Conservation (phyloP, 1,139 yeast genomes). For the Yamadazyma oceani region DNA sequence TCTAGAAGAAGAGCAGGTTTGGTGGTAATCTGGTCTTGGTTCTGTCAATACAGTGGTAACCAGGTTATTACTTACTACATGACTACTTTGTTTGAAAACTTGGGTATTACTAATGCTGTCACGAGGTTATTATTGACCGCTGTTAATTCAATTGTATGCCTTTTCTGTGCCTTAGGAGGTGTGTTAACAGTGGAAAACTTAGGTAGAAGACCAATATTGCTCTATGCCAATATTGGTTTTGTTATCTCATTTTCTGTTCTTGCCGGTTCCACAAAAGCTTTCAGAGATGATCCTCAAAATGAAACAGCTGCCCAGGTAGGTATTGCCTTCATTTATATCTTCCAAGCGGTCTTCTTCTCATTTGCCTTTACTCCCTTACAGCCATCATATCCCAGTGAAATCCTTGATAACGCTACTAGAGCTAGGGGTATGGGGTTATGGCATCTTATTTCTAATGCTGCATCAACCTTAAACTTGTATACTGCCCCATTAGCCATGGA, state of each 20-base stretch:
- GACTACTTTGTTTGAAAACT: conserved; percentile 18
- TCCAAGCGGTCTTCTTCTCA: conserved; percentile 19
- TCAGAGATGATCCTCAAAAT: conserved; percentile 12
- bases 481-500: conserved; percentile 23
- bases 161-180: conserved; percentile 17
- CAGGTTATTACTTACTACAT: conserved; percentile 21
- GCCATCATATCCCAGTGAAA: conserved; percentile 22
- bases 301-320: conserved; percentile 11
- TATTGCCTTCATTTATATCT: conserved; percentile 20
- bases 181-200: conserved; percentile 16
- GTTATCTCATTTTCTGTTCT: conserved; percentile 17
- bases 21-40: conserved; percentile 5
- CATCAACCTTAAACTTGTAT: conserved; percentile 19
- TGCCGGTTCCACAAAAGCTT: conserved; percentile 17
- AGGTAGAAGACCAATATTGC: conserved; percentile 22
- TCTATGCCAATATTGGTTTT: conserved; percentile 18
- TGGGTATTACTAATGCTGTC: conserved; percentile 19
- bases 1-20: conserved; percentile 2
- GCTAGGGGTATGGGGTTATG: conserved; percentile 18
- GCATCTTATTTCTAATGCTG: conserved; percentile 17
- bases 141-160: conserved; percentile 17
- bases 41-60: conserved; percentile 16
- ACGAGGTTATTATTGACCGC: conserved; percentile 21
- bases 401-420: conserved; percentile 18
- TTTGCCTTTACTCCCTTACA: conserved; percentile 23